Evolutionary conservation across 805 yeast genomes (phyloP).

Genomic region (Metschnikowia vanudenii): DNA sequence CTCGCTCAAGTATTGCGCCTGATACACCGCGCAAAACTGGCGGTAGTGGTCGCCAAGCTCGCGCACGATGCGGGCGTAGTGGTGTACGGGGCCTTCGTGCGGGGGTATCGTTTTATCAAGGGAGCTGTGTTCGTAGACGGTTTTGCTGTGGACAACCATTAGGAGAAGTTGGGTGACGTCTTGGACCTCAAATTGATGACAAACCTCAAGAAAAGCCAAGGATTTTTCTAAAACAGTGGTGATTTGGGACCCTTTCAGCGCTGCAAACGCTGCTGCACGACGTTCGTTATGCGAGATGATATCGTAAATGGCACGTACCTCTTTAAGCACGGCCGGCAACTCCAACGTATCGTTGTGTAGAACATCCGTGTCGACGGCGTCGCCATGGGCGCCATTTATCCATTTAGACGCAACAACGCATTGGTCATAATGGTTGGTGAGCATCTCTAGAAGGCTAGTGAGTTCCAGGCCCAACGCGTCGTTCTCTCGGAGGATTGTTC

Average conservation of each 20-base stretch:
- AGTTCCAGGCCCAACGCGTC: conserved; percentile 60
- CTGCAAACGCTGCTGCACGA: conserved; percentile 27
- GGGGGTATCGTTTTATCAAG: not conserved
- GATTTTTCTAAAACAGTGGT: conserved; percentile 18
- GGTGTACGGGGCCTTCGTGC: conserved; percentile 14
- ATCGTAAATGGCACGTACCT: conserved; percentile 30
- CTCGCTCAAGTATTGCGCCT: conserved; percentile 37
- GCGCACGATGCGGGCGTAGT: conserved; percentile 27
- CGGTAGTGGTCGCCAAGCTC: conserved; percentile 36
- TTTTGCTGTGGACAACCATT: not conserved
- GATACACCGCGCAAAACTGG: conserved; percentile 34
- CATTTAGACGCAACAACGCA: conserved; percentile 47
- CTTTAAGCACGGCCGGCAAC: conserved; percentile 52
- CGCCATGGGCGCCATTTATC: not conserved
- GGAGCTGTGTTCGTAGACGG: not conserved
- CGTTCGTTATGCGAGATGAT: conserved; percentile 36
- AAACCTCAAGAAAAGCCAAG: conserved; percentile 19
- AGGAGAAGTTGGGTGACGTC: conserved; percentile 25
- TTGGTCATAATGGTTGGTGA: conserved; percentile 83
- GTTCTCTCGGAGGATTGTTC: conserved; percentile 33
- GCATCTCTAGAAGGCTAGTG: conserved; percentile 64
- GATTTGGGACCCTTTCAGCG: conserved; percentile 14
- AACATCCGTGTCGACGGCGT: conserved; percentile 39
- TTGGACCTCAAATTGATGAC: conserved; percentile 24
- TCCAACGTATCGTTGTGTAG: conserved; percentile 54